Evolutionary conservation across 371 early-diverging fungal species (phyloP), one percentile per base, ranked within the genome.

Genomic region (Lichtheimia hyalospora): DNA sequence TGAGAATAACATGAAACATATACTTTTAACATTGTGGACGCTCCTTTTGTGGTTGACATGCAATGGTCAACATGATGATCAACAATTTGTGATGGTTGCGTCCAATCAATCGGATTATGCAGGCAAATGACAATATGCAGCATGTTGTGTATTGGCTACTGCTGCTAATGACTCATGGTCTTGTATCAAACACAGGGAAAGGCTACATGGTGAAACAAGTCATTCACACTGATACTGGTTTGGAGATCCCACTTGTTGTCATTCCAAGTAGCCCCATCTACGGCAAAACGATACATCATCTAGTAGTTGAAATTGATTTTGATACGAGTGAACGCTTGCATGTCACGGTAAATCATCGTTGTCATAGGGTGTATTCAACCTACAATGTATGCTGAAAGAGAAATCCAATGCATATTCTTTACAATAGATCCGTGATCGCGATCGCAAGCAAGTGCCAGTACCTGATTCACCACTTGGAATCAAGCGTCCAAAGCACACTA

Each of bases 391-490:
- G 0, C 34, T 18, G 20, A 41, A 54, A 18, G 5, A 54, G 12
- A 2, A 5, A 54, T 21, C 28, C 16, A 27, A 16, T 3, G 6
- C 21, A 21, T 10, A 1, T 49, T 20, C 3, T 23, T 49, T 23
- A 20, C 23, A 21, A 3, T 53, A 71, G 67, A 82, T 89, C 40
- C 43, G 68, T 5, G 87, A 89, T 59, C 55, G 59, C 8, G 74
- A 61, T 13, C 57, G 67, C 1, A 69, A 73, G 28, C 86, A 84
- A 27, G 80, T 65, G 53, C 71, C 80, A 52, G 84, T 89, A 24
- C 90, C 90, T 20, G 61, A 70, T 2, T 67, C 71, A 1, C 75
- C 83, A 7, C 52, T 86, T 3, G 74, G 74, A 3, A 57, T 80
- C 15, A 67, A 49, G 23, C 60, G 53, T 63, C 77, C 56, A 27